Base-by-base conservation (phyloP, 225 moss, liverwort and hornwort species). In the Rhytidiadelphus loreus region DNA sequence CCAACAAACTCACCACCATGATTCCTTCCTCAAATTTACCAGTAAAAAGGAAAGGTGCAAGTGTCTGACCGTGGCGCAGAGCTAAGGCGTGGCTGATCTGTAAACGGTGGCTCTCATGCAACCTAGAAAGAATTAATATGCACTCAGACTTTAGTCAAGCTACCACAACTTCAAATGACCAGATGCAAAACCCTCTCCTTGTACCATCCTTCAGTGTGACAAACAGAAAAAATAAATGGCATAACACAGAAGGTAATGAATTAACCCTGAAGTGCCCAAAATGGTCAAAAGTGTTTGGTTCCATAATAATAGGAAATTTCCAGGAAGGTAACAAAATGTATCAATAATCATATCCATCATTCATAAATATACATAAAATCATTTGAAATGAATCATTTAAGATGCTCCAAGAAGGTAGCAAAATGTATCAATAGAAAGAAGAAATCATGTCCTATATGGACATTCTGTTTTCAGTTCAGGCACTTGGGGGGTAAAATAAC, bases 1-100 rank as follows among this genome's bases (percentile, higher is more conserved):
- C 96, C 90, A 95, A 86, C 32, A 98, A 90, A 63, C 93, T 84
- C 43, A 92, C 91, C 90, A 89, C 95, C 95, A 93, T 94, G 89
- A 82, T 92, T 93, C 72, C 88, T 85, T 63, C n/a, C 80, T 74
- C 70, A 9, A 59, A 35, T 28, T 64, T 29, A 41, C 85, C 65
- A 44, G n/a, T 13, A 39, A 29, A 63, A 14, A 56, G 86, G 66
- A 84, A 77, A 88, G 46, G 56, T 37, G 82, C 74, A 61, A 33
- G 33, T 80, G n/a, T n/a, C 29, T 71, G 60, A 46, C 59, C 37
- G 81, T n/a, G 46, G 46, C 52, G 53, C 58, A 69, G 82, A 53
- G 62, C 62, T 60, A 32, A 29, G 43, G 41, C 25, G 66, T 29
- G 35, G 41, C 58, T 60, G 50, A 32, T 78, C 78, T 39, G 65